Percentiles rank a stretch among this genome's conserved stretches.
phyloP scores from a whole-genome alignment of 148 eudicot genomes.

The Rhododendron simsii region DNA sequence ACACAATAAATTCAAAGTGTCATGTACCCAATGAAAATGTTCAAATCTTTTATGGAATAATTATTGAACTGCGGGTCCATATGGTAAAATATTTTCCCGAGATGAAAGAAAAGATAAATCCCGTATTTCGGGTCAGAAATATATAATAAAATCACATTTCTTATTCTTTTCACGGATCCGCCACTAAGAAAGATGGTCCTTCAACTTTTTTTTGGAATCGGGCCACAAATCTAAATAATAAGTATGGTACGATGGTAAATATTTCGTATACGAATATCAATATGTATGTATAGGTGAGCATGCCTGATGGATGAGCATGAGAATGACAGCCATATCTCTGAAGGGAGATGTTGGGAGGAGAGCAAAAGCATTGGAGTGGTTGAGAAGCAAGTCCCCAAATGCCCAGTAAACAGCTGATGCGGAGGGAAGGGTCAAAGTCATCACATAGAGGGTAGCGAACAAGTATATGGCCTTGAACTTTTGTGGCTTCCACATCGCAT shows the following conservation, averaged over 20 bases:
- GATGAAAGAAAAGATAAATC: background rate
- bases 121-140: background rate
- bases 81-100: background rate
- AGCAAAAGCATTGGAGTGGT: constrained; percentile 88
- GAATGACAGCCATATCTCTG: constrained; percentile 83
- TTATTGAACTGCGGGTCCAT: background rate
- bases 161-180: background rate
- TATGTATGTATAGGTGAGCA: background rate
- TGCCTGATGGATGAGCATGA: constrained; percentile 97
- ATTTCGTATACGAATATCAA: background rate
- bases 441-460: constrained; percentile 66
- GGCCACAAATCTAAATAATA: background rate
- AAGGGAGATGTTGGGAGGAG: constrained; percentile 74
- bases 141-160: background rate
- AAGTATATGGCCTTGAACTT: constrained; percentile 87
- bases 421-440: constrained; percentile 80
- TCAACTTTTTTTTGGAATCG: background rate
- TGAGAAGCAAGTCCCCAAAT: constrained; percentile 77
- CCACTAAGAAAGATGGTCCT: background rate
- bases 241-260: background rate
- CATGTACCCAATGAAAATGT: background rate
- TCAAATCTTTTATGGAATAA: background rate
- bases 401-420: constrained; percentile 93
- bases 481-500: constrained; percentile 97
- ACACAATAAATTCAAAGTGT: background rate